Conservation (phyloP, 306 rosid species). For the Canavalia gladiata region DNA sequence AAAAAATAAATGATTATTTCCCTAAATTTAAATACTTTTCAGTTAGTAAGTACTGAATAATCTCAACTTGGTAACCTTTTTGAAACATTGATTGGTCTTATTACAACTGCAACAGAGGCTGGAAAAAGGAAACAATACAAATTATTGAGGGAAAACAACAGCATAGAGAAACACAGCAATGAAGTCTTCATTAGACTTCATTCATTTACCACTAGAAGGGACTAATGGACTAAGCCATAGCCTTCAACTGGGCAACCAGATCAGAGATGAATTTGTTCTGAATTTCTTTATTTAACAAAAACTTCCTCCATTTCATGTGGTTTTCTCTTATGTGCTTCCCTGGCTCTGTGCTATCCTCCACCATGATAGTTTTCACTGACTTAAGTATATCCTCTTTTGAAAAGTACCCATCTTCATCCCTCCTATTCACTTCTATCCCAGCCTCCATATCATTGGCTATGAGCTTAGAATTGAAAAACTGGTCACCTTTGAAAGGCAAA, state of each 20-base stretch:
- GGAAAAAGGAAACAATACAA: not conserved
- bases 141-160: not conserved
- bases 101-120: not conserved
- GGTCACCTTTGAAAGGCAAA: slow-evolving; percentile 61
- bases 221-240: slow-evolving; percentile 21
- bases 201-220: not conserved
- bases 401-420: slow-evolving; percentile 58
- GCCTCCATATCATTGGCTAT: slow-evolving; percentile 43
- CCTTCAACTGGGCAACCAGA: slow-evolving; percentile 42
- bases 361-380: slow-evolving; percentile 55
- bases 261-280: slow-evolving; percentile 55
- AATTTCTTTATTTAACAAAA: slow-evolving; percentile 44
- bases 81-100: not conserved
- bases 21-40: no score
- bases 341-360: slow-evolving; percentile 44
- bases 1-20: no score
- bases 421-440: slow-evolving; percentile 60
- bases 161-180: no score
- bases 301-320: slow-evolving; percentile 55
- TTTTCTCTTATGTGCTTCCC: slow-evolving; percentile 56
- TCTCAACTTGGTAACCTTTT: no score
- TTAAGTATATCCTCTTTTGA: slow-evolving; percentile 51
- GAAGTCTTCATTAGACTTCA: not conserved
- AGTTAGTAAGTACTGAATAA: no score
- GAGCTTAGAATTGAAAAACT: slow-evolving; percentile 61